A percentile compares a stretch with the other conserved stretches of the same genome.
Evolutionary conservation across 805 yeast genomes (phyloP).

Genomic region (Sugiyamaella floridensis): DNA sequence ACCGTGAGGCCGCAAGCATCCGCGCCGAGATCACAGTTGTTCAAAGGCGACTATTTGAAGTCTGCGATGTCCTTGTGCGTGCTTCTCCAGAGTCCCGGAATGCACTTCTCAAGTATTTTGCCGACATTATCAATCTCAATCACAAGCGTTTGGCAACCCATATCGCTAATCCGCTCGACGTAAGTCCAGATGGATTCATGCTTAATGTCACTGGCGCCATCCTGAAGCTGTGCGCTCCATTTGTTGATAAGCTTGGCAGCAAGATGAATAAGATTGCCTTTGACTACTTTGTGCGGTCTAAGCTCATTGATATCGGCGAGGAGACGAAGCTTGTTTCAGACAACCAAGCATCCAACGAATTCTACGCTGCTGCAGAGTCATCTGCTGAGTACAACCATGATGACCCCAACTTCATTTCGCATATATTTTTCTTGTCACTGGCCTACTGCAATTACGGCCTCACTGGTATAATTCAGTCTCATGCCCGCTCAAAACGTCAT

Average conservation of each 20-base stretch:
- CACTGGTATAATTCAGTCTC: conserved; percentile 63
- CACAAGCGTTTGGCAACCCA: conserved; percentile 58
- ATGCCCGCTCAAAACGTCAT: conserved; percentile 46
- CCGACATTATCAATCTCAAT: conserved; percentile 67
- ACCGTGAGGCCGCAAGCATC: conserved; percentile 17
- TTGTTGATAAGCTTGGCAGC: conserved; percentile 55
- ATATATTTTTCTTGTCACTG: conserved; percentile 73
- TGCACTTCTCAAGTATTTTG: conserved; percentile 60
- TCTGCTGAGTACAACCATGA: conserved; percentile 21
- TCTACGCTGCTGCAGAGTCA: conserved; percentile 31
- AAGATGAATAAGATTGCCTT: conserved; percentile 74
- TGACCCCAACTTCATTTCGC: conserved; percentile 70
- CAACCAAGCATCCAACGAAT: conserved; percentile 57
- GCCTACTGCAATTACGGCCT: conserved; percentile 83
- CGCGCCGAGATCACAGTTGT: conserved; percentile 21
- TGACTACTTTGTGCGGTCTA: conserved; percentile 52
- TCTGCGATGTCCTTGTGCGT: conserved; percentile 68
- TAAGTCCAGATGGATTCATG: conserved; percentile 78
- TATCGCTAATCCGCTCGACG: conserved; percentile 60
- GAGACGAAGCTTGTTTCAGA: conserved; percentile 83
- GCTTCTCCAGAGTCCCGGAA: conserved; percentile 61
- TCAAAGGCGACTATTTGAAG: conserved; percentile 56
- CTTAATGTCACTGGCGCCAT: conserved; percentile 63
- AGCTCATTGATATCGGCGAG: conserved; percentile 57
- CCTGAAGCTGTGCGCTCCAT: conserved; percentile 73